Evolutionary conservation across 352 stramenopile genomes (phyloP).

Genomic region (Phytophthora litchii): DNA sequence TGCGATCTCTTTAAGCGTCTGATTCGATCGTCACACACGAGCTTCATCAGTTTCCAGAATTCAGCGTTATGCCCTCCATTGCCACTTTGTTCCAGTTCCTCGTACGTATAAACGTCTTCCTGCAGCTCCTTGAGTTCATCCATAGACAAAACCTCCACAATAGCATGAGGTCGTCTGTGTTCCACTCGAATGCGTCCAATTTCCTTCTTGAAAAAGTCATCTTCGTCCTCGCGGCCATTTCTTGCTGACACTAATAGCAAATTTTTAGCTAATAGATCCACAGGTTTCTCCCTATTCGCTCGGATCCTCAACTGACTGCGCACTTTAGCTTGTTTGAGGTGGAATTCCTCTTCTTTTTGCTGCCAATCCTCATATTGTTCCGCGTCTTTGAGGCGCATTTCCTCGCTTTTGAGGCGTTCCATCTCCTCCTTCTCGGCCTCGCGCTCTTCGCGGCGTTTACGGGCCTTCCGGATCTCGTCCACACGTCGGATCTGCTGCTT

Average conservation of each 20-base stretch:
- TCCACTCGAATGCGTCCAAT: slow-evolving; percentile 77
- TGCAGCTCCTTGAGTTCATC: slow-evolving; percentile 84
- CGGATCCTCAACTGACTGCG: slow-evolving; percentile 87
- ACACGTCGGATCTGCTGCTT: slow-evolving; percentile 82
- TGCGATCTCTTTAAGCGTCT: slow-evolving; percentile 60
- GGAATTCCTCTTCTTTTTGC: slow-evolving; percentile 98
- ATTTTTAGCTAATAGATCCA: slow-evolving; percentile 99
- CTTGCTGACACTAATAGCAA: slow-evolving; percentile 92
- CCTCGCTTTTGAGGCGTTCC: slow-evolving; percentile 94
- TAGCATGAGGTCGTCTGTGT: slow-evolving; percentile 64
- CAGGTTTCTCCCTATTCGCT: slow-evolving; percentile 94
- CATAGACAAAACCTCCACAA: slow-evolving; percentile 83
- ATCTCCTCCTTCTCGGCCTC: slow-evolving; percentile 95
- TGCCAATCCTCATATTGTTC: slow-evolving; percentile 98
- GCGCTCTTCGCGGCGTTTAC: slow-evolving; percentile 85
- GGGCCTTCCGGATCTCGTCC: slow-evolving; percentile 96
- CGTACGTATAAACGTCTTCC: slow-evolving; percentile 91
- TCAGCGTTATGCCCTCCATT: slow-evolving; percentile 64
- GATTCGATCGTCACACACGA: slow-evolving; percentile 85
- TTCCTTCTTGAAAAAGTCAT: slow-evolving; percentile 40
- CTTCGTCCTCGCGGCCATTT: slow-evolving; percentile 54
- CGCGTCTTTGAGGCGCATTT: slow-evolving; percentile 94
- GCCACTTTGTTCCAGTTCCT: slow-evolving; percentile 85
- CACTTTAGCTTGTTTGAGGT: slow-evolving; percentile 93
- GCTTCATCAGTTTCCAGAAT: slow-evolving; percentile 87